Percentiles rank a stretch among this genome's conserved stretches.
Conservation (phyloP, 352 stramenopile genomes). For the Phytophthora macrochlamydospora region DNA sequence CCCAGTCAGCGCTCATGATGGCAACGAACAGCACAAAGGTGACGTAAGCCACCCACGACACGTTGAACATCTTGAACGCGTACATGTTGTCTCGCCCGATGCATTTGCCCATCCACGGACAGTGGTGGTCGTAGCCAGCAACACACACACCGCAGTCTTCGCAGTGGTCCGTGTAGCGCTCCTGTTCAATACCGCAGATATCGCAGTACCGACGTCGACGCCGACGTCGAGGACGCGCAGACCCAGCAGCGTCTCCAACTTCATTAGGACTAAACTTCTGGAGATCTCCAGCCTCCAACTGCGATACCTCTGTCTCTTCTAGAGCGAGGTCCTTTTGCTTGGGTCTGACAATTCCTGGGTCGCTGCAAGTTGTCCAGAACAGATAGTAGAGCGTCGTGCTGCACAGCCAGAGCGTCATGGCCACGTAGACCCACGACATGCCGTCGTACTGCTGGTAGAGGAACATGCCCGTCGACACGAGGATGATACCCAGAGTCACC, state of each 20-base stretch:
- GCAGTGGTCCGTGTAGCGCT: conserved; percentile 86
- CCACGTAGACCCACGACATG: conserved; percentile 62
- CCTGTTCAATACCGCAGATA: conserved; percentile 68
- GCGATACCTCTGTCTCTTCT: conserved; percentile 22
- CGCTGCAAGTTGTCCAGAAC: conserved; percentile 70
- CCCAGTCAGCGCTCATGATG: conserved; percentile 64
- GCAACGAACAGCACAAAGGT: conserved; percentile 75
- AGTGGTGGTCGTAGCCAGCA: conserved; percentile 90
- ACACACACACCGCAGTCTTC: conserved; percentile 94
- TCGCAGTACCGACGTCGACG: conserved; percentile 59
- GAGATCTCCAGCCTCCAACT: conserved; percentile 26
- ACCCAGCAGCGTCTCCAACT: conserved; percentile 3
- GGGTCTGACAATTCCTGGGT: conserved; percentile 69
- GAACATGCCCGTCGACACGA: conserved; percentile 65
- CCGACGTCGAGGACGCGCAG: conserved; percentile 7
- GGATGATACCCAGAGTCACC: conserved; percentile 66
- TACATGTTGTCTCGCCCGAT: conserved; percentile 92
- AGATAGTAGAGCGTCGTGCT: conserved; percentile 69
- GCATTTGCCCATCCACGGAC: conserved; percentile 94
- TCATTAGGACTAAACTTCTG: conserved; percentile 2
- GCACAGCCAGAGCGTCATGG: conserved; percentile 64
- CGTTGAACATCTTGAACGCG: conserved; percentile 91
- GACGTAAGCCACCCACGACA: conserved; percentile 82
- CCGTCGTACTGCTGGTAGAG: conserved; percentile 55
- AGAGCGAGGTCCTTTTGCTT: conserved; percentile 23